Evolutionary conservation across 805 yeast species (phyloP), one percentile per base, ranked within the genome.

Genomic region (Kazachstania martiniae): DNA sequence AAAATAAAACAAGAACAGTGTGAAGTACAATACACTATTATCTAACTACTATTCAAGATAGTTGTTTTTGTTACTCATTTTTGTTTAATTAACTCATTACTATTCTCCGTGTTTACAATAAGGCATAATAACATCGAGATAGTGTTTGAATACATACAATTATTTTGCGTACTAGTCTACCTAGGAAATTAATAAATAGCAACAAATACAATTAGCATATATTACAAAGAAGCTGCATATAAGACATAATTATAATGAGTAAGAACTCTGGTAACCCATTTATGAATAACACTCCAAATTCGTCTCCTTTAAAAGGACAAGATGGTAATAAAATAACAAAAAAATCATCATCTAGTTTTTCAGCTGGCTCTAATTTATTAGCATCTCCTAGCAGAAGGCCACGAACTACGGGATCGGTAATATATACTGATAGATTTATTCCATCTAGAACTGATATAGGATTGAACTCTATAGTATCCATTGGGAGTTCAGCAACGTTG

Each of bases 381-480:
- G 38, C 53, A 3, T 54, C 59, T 1, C 59, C 59, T 4, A 42
- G 47, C 4, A 44, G 56, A 29, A 41, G 53, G 26, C 42, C 63
- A 4, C 40, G 63, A 25, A 49, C 58, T 1, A 38, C 59, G 3
- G 42, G 58, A 4, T 34, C 55, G 3, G 39, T 41, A 5, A 63
- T 72, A 1, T 82, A 80, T 57, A 76, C 82, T 40, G 98, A 87
- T 56, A 63, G 97, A 35, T 85, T 75, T 54, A 83, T 91, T 18
- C 98, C 98, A 4, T 75, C 72, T 38, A 61, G 98, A 30, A 76
- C 83, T 2, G 95, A 94, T 1, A 71, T 85, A 17, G 93, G 85
- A 47, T 61, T 89, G 12, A 91, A 84, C 47, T 85, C 95, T 0
- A 95, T 95, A 6, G 79, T 75, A 53, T 68, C 52, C 13, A 40